A percentile compares a stretch with the other conserved stretches of the same genome.
These are phyloP conservation scores for Talaromyces sp. DNA, from an alignment of 2,329 filamentous ascomycete genomes.

Conservation along the genomic window DNA sequence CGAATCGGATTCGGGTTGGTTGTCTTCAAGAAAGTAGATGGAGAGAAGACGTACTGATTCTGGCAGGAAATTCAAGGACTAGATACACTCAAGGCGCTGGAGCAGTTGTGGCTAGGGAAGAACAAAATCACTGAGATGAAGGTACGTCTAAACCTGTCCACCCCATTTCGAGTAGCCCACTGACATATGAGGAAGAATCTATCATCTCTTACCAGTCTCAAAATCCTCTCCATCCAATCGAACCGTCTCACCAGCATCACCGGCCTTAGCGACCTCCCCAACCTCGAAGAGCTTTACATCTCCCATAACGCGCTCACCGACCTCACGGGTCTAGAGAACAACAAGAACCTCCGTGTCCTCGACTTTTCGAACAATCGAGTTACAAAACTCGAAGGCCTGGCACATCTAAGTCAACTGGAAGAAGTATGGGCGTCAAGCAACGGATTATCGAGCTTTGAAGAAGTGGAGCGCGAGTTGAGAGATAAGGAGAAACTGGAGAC, in stretches of 20 bases:
- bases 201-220: slow-evolving; percentile 70
- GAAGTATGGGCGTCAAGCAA: slow-evolving; percentile 97
- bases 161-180: background rate
- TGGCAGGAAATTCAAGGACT: slow-evolving; percentile 73
- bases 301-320: slow-evolving; percentile 87
- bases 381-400: slow-evolving; percentile 67
- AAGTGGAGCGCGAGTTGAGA: slow-evolving; percentile 70
- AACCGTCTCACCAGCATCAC: slow-evolving; percentile 81
- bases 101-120: slow-evolving; percentile 91
- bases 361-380: slow-evolving; percentile 91
- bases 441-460: slow-evolving; percentile 70
- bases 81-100: slow-evolving; percentile 69
- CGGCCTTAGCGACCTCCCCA: slow-evolving; percentile 68
- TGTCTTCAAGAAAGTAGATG: background rate
- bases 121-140: slow-evolving; percentile 89
- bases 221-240: slow-evolving; percentile 88
- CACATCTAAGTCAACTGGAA: slow-evolving; percentile 67
- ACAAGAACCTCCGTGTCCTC: slow-evolving; percentile 67
- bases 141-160: slow-evolving; percentile 32
- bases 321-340: slow-evolving; percentile 68
- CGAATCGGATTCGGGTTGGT: slow-evolving; percentile 73
- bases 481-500: slow-evolving; percentile 80
- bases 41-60: slow-evolving; percentile 5
- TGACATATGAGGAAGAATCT: slow-evolving; percentile 51
- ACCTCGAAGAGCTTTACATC: slow-evolving; percentile 90